phyloP scores from a whole-genome alignment of 202 grass and related monocot genomes.

The Panicum hallii region DNA sequence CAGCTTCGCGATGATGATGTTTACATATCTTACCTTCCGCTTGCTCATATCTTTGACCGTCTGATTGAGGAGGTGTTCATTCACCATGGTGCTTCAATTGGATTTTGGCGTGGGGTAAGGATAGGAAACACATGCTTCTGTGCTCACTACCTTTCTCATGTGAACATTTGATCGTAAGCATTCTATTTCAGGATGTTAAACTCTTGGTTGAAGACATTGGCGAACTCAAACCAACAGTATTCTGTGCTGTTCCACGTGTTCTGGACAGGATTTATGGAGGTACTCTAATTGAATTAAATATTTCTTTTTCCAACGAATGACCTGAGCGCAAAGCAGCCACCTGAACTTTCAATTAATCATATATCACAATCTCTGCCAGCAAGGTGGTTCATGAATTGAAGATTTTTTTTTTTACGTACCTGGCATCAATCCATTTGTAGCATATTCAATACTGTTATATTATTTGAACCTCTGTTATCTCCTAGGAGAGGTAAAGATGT shows the following conservation, averaged over 20 bases:
- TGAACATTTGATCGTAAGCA: slow-evolving; percentile 28
- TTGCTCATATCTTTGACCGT: slow-evolving; percentile 98
- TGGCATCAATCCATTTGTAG: neutral
- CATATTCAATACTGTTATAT: neutral
- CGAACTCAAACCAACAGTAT: slow-evolving; percentile 88
- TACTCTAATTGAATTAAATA: slow-evolving; percentile 40
- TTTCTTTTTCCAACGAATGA: neutral
- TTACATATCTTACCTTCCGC: slow-evolving; percentile 91
- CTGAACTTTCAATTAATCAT: neutral
- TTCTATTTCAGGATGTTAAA: slow-evolving; percentile 83
- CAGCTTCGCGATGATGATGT: slow-evolving; percentile 73
- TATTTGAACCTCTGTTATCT: neutral
- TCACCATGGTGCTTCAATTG: slow-evolving; percentile 83
- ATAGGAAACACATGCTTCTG: slow-evolving; percentile 4
- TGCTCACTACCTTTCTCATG: slow-evolving; percentile 2
- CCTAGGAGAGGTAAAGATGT: too few relatives aligned
- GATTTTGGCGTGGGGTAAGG: slow-evolving; percentile 97
- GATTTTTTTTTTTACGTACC: neutral
- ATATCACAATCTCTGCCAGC: neutral
- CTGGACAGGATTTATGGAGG: slow-evolving; percentile 94
- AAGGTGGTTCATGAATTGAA: neutral
- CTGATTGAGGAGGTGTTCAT: slow-evolving; percentile 95
- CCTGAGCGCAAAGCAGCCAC: neutral
- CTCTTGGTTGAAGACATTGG: slow-evolving; percentile 92
- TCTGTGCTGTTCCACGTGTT: slow-evolving; percentile 95